Conservation (phyloP, 192 early-diverging fungal genomes). For the Mortierella hygrophila region DNA sequence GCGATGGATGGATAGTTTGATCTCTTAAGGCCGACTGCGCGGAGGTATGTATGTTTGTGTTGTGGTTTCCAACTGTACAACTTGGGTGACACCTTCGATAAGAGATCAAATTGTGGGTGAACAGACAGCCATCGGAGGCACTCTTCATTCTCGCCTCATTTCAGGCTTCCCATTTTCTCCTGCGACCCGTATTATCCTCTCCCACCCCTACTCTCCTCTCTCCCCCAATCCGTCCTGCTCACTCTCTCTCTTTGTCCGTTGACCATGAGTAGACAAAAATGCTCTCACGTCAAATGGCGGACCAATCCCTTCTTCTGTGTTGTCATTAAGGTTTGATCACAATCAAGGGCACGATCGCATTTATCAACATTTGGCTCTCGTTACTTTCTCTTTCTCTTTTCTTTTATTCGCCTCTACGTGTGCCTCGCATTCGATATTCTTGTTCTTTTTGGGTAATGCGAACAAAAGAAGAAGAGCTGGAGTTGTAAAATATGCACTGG, state of each 20-base stretch:
- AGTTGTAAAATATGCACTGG: background rate
- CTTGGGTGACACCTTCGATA: background rate
- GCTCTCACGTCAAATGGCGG: background rate
- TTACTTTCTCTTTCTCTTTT: background rate
- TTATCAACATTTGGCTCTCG: constrained; percentile 11
- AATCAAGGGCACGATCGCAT: constrained; percentile 42
- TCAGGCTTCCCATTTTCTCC: background rate
- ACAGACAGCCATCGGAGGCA: background rate
- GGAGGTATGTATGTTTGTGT: background rate
- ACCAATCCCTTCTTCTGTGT: constrained; percentile 2
- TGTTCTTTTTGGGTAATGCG: constrained; percentile 7
- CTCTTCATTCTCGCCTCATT: background rate
- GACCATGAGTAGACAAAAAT: background rate
- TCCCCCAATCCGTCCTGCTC: background rate
- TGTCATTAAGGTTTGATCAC: constrained; percentile 45
- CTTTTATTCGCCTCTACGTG: background rate
- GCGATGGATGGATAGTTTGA: background rate
- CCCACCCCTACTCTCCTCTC: background rate
- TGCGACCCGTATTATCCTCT: too few relatives aligned
- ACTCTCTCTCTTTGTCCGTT: background rate
- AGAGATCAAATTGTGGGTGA: background rate
- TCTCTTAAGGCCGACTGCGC: background rate
- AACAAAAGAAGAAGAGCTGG: background rate
- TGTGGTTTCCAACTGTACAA: background rate
- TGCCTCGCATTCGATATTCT: too few relatives aligned